Base-by-base conservation (phyloP, 78 protist species). In the Guillardia theta region DNA sequence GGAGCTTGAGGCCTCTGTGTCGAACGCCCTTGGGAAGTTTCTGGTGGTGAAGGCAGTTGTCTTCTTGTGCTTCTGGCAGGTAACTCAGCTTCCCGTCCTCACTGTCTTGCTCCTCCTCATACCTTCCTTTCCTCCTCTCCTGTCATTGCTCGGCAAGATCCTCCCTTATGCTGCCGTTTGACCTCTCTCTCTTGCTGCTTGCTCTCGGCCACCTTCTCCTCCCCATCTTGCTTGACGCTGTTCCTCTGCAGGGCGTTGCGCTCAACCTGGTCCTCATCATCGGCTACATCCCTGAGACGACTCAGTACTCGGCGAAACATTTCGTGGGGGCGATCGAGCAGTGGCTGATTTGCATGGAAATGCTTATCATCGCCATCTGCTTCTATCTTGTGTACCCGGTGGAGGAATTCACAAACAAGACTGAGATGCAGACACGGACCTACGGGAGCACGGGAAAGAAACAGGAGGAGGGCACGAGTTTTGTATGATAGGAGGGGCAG, bases 291-390 rank as follows among this genome's bases (percentile, higher is more conserved):
- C 90, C 90, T 5, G 45, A 37, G 48, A 43, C n/a, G 15, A 50
- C 39, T n/a, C n/a, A 12, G 90, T 78, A n/a, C 50, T 43, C 90
- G 24, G 1, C 18, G 41, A 10, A 18, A 27, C 50, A 30, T 36
- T 36, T 78, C 90, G 48, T 78, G 15, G 70, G 70, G 6, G 27
- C 27, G 70, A 24, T 4, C 47, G 44, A 78, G 48, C 21, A 78
- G 50, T 78, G 90, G 90, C 90, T 78, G n/a, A 78, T 78, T 48
- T 78, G 90, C 90, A 12, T 78, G 53, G 90, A 78, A 30, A 78
- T 78, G 90, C 24, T 78, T 43, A 36, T 78, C 44, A 78, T 78
- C 50, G 48, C 48, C 45, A 78, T 78, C 83, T 70, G 83, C 83
- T 70, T 70, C 83, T 22, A 36, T 36, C 83, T 70, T 15, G 78